phyloP scores from a whole-genome alignment of 306 rosid genomes.

The Malus fusca region DNA sequence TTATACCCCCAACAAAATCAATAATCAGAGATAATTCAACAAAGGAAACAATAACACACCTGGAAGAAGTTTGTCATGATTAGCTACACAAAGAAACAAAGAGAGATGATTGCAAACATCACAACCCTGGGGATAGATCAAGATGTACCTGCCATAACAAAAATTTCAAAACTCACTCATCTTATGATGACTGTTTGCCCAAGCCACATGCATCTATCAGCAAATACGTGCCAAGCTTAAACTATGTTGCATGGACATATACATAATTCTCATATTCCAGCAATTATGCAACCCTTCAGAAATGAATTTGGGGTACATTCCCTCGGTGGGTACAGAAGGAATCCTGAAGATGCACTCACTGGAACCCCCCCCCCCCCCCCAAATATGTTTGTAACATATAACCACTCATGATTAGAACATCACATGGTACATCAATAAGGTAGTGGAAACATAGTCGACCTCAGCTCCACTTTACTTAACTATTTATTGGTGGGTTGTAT shows the following conservation, averaged over 20 bases:
- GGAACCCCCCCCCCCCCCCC: not conserved
- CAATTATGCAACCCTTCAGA: not conserved
- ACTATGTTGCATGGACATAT: not conserved
- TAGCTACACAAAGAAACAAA: conserved; percentile 89
- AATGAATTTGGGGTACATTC: not conserved
- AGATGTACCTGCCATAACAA: conserved; percentile 75
- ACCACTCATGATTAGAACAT: not conserved
- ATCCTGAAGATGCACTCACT: not conserved
- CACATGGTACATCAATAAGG: not conserved
- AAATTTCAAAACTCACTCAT: conserved; percentile 9
- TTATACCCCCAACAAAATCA: conserved; percentile 16
- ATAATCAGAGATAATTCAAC: conserved; percentile 6
- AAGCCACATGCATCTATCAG: not conserved
- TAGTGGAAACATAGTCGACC: not conserved
- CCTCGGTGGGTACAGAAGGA: not conserved
- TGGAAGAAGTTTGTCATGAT: conserved; percentile 99
- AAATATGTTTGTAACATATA: not conserved
- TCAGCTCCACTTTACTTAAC: not conserved
- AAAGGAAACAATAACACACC: conserved; percentile 35
- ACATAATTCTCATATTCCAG: not conserved
- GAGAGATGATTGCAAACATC: conserved; percentile 99
- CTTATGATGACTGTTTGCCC: not conserved
- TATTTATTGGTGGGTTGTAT: not conserved
- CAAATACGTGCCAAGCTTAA: not conserved
- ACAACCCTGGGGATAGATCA: conserved; percentile 96